phyloP scores from a whole-genome alignment of 1,284 basidiomycete genomes.

The Cryptococcus neoformans region DNA sequence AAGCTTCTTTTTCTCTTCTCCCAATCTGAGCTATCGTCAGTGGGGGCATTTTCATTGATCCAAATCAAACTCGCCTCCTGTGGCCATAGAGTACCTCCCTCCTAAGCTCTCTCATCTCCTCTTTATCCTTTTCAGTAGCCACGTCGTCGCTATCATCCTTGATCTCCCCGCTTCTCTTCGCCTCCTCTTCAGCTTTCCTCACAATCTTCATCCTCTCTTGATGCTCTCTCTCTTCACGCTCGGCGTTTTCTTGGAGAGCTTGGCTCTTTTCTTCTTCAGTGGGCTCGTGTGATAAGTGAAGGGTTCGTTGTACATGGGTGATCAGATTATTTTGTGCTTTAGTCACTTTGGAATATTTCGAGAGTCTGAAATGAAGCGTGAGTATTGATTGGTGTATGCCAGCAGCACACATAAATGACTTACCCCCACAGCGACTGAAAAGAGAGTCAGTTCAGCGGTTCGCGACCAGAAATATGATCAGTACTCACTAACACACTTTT shows the following conservation, averaged over 20 bases:
- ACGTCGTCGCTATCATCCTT: conserved; percentile 10
- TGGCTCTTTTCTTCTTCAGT: conserved; percentile 26
- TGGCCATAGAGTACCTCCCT: conserved; percentile 22
- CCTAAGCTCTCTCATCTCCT: conserved; percentile 15
- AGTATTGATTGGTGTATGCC: neutral
- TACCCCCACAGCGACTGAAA: conserved; percentile 17
- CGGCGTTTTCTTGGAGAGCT: conserved; percentile 20
- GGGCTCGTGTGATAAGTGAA: conserved; percentile 26
- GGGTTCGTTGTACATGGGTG: conserved; percentile 19
- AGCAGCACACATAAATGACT: too few species aligned
- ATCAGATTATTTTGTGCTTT: conserved; percentile 38
- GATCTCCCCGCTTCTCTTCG: conserved; percentile 1
- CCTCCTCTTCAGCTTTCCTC: conserved; percentile 15
- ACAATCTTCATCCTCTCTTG: conserved; percentile 18
- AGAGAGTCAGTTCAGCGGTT: neutral
- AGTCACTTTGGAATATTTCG: conserved; percentile 40
- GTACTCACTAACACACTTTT: conserved; percentile 53
- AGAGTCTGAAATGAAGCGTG: conserved; percentile 25
- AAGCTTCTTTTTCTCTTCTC: too few species aligned
- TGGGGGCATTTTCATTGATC: neutral
- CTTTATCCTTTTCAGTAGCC: conserved; percentile 4
- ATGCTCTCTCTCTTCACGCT: conserved; percentile 22
- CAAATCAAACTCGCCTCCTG: conserved; percentile 4
- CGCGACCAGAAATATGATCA: too few species aligned
- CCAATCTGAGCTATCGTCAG: too few species aligned